A percentile compares a stretch with the other conserved stretches of the same genome.
Evolutionary conservation across 176 grass and related monocot species (phyloP).

Genomic region (Neostapfia colusana): DNA sequence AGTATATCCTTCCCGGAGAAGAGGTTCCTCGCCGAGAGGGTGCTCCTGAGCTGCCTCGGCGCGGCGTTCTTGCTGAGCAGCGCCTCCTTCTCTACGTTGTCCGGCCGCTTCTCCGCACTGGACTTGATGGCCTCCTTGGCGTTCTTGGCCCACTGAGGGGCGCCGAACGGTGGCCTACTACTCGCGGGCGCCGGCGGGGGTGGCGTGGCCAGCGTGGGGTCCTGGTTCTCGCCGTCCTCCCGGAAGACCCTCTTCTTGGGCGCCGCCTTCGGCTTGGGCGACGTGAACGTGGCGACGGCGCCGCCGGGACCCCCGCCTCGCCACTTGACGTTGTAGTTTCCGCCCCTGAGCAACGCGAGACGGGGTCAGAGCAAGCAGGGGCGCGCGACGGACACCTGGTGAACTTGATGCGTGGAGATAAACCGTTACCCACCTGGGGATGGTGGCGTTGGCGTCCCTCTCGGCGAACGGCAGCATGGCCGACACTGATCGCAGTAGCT

Average conservation of each 20-base stretch:
- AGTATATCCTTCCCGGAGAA: conserved; percentile 89
- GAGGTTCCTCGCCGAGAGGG: conserved; percentile 87
- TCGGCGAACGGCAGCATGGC: conserved; percentile 72
- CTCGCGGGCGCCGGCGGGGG: conserved; percentile 24
- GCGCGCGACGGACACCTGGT: neutral
- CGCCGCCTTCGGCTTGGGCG: conserved; percentile 44
- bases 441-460: conserved; percentile 44
- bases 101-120: conserved; percentile 60
- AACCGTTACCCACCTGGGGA: conserved; percentile 47
- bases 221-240: conserved; percentile 82
- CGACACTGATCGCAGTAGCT: conserved; percentile 73
- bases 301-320: conserved; percentile 45
- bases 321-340: conserved; percentile 62
- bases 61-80: conserved; percentile 46
- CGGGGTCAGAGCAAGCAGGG: conserved; percentile 24
- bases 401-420: neutral
- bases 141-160: conserved; percentile 57
- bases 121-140: conserved; percentile 82
- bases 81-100: conserved; percentile 51
- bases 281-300: conserved; percentile 30
- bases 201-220: conserved; percentile 62
- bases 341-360: conserved; percentile 49
- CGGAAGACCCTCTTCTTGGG: conserved; percentile 53
- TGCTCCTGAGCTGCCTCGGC: conserved; percentile 80
- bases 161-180: conserved; percentile 50